Base-by-base conservation (phyloP, 164 flowering plant species). In the Chimonanthus praecox region DNA sequence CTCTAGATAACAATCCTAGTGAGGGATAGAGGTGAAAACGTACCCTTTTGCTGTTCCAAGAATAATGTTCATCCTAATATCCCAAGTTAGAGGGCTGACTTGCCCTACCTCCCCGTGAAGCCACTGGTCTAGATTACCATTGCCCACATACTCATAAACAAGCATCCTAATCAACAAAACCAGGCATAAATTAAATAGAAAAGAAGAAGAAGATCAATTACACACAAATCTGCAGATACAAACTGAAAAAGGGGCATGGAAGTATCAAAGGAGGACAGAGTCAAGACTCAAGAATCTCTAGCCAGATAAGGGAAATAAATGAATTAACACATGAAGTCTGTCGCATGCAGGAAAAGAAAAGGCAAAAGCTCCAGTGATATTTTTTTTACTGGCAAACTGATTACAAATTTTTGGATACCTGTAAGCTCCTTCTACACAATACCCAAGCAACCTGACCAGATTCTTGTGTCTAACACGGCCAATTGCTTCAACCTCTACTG, bases 1-100 rank as follows among this genome's bases (percentile, higher is more conserved):
- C 16, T 63, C 68, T 65, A 4, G 2, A 10, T 68, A 51, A 7
- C 10, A 51, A 13, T 13, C 1, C 13, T 67, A 43, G 20, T 67
- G 3, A 66, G 9, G 9, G 10, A 66, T 10, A 66, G 3, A n/a
- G 9, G 10, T 3, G 16, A 66, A 47, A 66, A 43, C 51, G 4
- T 83, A 91, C 96, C 94, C 96, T 81, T 88, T 91, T n/a, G 96
- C 96, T 4, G 90, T 91, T 80, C 97, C 95, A 74, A 89, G 81
- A 47, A 88, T 79, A 69, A 90, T 87, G 71, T 87, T 86, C 91
- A 91, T 87, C 0, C 94, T 85, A 68, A 86, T 83, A 50, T 87
- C 92, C 96, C 94, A 91, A 8, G 91, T 85, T 21, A 91, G 87
- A 76, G 94, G 92, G 74, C 90, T 89, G 21, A 4, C 48, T 69